These are phyloP conservation scores for Boletus insuetus DNA, from an alignment of 768 basidiomycete species.

Conservation along the genomic window DNA sequence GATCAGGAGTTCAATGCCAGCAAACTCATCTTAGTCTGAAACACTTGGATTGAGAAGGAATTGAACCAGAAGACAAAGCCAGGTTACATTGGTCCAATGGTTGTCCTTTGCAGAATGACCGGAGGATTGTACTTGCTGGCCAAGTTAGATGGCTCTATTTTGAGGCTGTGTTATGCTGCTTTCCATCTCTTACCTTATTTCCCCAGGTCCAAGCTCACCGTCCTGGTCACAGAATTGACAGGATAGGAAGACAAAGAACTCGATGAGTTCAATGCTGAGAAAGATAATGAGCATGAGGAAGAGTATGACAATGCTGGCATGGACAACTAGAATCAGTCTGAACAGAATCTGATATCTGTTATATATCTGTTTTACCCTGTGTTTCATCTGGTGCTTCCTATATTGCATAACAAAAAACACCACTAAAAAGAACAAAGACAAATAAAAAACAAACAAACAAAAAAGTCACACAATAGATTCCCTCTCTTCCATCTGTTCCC, in stretches of 20 bases:
- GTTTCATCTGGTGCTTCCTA: too few species aligned
- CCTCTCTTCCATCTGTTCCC: too few species aligned
- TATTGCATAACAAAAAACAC: too few species aligned
- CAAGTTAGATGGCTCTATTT: neutral
- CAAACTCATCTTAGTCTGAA: neutral
- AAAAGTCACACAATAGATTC: too few species aligned
- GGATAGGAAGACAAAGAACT: neutral
- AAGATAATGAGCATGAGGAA: neutral
- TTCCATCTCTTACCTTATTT: neutral
- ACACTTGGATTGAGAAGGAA: neutral
- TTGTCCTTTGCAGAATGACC: neutral
- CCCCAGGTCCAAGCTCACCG: neutral
- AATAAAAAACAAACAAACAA: too few species aligned
- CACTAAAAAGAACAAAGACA: too few species aligned
- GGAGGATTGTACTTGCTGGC: neutral
- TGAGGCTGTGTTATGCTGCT: neutral
- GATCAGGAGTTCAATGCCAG: rapidly evolving
- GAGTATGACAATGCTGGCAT: too few species aligned
- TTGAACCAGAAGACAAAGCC: neutral
- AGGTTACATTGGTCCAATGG: neutral
- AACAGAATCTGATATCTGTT: too few species aligned
- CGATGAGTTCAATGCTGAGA: neutral
- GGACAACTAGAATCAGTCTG: too few species aligned
- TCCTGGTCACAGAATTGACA: neutral
- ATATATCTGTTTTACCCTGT: too few species aligned